Conservation (phyloP, 306 rosid species). For the Crataegus laevigata region DNA sequence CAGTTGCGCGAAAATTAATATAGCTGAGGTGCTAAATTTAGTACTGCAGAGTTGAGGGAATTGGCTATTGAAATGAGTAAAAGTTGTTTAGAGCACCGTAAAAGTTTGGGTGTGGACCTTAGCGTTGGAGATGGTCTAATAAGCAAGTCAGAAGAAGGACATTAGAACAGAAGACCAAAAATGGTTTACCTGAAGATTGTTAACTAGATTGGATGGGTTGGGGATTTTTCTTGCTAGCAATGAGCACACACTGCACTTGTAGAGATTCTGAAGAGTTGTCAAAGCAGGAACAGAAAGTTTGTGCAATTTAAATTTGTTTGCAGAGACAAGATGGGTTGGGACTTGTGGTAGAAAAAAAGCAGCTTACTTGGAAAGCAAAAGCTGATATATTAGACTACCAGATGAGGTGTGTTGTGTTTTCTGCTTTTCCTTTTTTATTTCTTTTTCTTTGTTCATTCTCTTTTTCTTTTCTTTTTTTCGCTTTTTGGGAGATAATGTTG, state of each 20-base stretch:
- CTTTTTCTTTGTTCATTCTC: slow-evolving; percentile 17
- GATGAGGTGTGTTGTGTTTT: slow-evolving; percentile 21
- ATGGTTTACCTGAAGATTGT: slow-evolving; percentile 16
- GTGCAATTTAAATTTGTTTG: slow-evolving; percentile 16
- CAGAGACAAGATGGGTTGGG: slow-evolving; percentile 30
- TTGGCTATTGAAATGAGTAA: background rate
- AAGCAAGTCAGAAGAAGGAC: too few species aligned
- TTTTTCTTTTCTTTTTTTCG: slow-evolving; percentile 26
- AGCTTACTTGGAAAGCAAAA: slow-evolving; percentile 29
- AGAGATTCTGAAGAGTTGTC: slow-evolving; percentile 11
- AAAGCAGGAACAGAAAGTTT: slow-evolving; percentile 12
- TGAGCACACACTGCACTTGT: slow-evolving; percentile 5
- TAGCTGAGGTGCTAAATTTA: background rate
- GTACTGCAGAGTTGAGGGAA: background rate
- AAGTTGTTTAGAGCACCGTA: too few species aligned
- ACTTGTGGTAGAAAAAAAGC: slow-evolving; percentile 16
- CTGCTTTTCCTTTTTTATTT: slow-evolving; percentile 27
- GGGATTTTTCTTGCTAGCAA: background rate
- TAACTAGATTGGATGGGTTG: slow-evolving; percentile 2
- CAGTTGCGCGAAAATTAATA: background rate
- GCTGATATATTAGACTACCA: slow-evolving; percentile 19
- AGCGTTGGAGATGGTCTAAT: too few species aligned
- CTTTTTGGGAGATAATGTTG: slow-evolving; percentile 39
- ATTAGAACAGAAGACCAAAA: background rate
- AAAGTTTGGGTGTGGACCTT: too few species aligned